A percentile compares a stretch with the other conserved stretches of the same genome.
Conservation (phyloP, 1,284 basidiomycete species). For the Ganoderma meredithae region DNA sequence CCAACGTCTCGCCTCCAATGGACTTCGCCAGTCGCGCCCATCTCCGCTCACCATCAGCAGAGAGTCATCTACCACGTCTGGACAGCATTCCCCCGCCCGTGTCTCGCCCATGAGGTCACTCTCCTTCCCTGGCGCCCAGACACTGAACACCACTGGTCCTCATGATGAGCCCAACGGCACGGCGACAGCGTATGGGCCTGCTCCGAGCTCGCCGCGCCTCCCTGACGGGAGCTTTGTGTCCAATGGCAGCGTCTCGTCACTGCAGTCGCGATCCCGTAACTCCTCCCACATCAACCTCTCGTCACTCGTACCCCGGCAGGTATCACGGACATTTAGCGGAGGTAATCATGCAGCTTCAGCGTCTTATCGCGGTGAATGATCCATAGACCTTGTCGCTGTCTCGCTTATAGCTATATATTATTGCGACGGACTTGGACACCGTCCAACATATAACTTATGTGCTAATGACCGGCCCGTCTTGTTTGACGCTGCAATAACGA, state of each 20-base stretch:
- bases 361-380: constrained; percentile 32
- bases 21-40: constrained; percentile 32
- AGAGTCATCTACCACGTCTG: constrained; percentile 31
- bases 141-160: constrained; percentile 23
- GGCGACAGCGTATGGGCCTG: constrained; percentile 38
- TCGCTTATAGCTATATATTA: constrained; percentile 14
- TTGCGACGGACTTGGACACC: constrained; percentile 13
- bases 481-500: not conserved
- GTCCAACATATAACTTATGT: constrained; percentile 11
- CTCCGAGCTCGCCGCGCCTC: constrained; percentile 43
- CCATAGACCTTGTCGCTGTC: constrained; percentile 21
- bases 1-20: constrained; percentile 32
- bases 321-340: constrained; percentile 44
- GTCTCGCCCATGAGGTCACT: constrained; percentile 40
- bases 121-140: constrained; percentile 36
- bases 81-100: constrained; percentile 39
- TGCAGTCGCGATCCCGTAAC: constrained; percentile 65
- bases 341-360: constrained; percentile 31
- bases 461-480: not conserved
- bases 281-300: constrained; percentile 69
- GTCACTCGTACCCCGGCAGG: constrained; percentile 54
- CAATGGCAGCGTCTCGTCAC: constrained; percentile 42
- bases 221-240: constrained; percentile 41
- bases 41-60: constrained; percentile 35
- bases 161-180: constrained; percentile 37